Evolutionary conservation across 495 filamentous ascomycete genomes (phyloP).

Genomic region (Neurospora sp.): DNA sequence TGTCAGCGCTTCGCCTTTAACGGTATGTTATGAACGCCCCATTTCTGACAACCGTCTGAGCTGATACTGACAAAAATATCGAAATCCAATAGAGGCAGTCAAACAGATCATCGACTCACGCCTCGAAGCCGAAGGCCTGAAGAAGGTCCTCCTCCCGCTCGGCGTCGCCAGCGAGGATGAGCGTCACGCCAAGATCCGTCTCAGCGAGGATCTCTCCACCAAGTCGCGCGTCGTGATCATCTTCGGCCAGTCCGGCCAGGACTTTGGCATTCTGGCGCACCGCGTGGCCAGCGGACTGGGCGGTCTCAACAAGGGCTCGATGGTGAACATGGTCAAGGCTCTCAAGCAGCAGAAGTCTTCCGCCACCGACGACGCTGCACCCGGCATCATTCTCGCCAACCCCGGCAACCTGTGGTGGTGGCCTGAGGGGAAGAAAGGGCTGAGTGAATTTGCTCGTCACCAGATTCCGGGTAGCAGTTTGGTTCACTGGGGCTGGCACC

Average conservation of each 20-base stretch:
- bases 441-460: constrained; percentile 45
- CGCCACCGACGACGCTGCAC: constrained; percentile 16
- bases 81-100: constrained; percentile 43
- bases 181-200: constrained; percentile 59
- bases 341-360: constrained; percentile 30
- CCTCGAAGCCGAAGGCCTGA: constrained; percentile 46
- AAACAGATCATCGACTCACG: constrained; percentile 50
- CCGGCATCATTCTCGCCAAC: constrained; percentile 60
- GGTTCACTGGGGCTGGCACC: constrained; percentile 32
- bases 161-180: constrained; percentile 26
- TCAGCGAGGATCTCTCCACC: constrained; percentile 43
- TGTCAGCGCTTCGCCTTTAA: constrained; percentile 61
- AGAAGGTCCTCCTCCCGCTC: constrained; percentile 49
- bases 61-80: background rate
- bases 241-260: constrained; percentile 58
- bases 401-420: constrained; percentile 62
- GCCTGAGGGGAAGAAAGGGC: constrained; percentile 40
- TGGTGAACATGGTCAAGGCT: constrained; percentile 47
- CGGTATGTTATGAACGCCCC: constrained; percentile 29
- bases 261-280: constrained; percentile 66
- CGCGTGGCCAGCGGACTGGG: constrained; percentile 47
- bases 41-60: background rate
- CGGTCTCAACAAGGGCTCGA: constrained; percentile 56
- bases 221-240: constrained; percentile 62
- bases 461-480: constrained; percentile 44